phyloP scores from a whole-genome alignment of 139 green algal species.

The Tetratostichococcus sp. region DNA sequence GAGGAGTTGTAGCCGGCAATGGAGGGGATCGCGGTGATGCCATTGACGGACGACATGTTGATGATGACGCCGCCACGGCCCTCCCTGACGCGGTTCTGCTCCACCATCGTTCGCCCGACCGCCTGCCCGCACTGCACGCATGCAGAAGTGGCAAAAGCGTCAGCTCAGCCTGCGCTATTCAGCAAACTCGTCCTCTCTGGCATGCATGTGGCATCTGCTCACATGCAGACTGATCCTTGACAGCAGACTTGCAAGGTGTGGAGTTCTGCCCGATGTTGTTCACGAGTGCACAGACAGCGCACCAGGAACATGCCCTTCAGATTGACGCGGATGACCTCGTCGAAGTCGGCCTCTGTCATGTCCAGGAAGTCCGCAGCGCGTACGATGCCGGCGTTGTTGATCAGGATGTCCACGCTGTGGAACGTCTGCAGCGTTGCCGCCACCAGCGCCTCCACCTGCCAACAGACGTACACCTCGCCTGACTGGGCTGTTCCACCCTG shows the following conservation, averaged over 20 bases:
- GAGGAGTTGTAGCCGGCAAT: slow-evolving; percentile 68
- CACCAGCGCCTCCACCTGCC: slow-evolving; percentile 55
- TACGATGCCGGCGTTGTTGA: slow-evolving; percentile 54
- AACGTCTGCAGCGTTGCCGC: slow-evolving; percentile 44
- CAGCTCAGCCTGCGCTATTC: background rate
- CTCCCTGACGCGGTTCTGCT: slow-evolving; percentile 33
- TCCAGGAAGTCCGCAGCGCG: slow-evolving; percentile 72
- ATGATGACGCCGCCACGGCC: slow-evolving; percentile 69
- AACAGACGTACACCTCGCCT: background rate
- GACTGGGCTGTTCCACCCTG: too few species aligned
- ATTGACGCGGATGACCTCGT: slow-evolving; percentile 77
- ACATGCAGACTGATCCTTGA: too few species aligned
- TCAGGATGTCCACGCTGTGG: slow-evolving; percentile 64
- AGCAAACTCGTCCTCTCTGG: background rate
- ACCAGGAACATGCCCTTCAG: slow-evolving; percentile 82
- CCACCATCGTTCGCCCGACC: slow-evolving; percentile 67
- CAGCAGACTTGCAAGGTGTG: too few species aligned
- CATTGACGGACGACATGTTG: slow-evolving; percentile 83
- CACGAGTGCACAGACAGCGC: slow-evolving; percentile 1
- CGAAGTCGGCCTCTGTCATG: slow-evolving; percentile 78
- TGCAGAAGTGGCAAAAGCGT: background rate
- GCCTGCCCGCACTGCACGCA: slow-evolving; percentile 50
- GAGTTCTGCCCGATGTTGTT: too few species aligned
- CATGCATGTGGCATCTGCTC: too few species aligned
- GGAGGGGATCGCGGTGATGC: slow-evolving; percentile 67